Conservation (phyloP, 495 filamentous ascomycete genomes). For the Annulohypoxylon nitens region DNA sequence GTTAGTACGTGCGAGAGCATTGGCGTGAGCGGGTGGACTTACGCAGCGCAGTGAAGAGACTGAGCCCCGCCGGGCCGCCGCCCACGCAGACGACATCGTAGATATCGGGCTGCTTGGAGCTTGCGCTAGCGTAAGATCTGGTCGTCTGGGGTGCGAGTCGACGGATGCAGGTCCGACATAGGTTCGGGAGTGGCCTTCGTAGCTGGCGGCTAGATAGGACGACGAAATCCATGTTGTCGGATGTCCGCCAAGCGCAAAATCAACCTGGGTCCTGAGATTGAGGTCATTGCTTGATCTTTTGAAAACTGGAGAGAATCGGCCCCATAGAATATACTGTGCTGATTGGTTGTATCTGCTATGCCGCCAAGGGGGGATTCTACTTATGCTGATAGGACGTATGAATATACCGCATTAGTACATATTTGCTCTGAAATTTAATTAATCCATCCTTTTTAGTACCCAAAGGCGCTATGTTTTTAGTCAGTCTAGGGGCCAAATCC, state of each 20-base stretch:
- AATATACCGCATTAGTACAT: too few species aligned
- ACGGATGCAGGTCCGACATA: slow-evolving; percentile 63
- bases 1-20: slow-evolving; percentile 34
- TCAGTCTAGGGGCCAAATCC: too few species aligned
- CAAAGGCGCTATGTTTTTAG: too few species aligned
- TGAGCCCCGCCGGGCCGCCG: slow-evolving; percentile 94
- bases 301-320: too few species aligned
- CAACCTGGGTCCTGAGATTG: too few species aligned
- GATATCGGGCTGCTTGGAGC: slow-evolving; percentile 65
- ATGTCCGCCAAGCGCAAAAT: neutral
- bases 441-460: too few species aligned
- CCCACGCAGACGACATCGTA: slow-evolving; percentile 97
- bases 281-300: too few species aligned
- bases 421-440: too few species aligned
- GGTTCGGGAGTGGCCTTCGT: slow-evolving; percentile 23
- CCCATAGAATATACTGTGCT: too few species aligned
- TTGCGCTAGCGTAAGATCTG: slow-evolving; percentile 55
- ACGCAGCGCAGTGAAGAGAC: slow-evolving; percentile 89
- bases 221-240: slow-evolving; percentile 42
- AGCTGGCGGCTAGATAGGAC: slow-evolving; percentile 37
- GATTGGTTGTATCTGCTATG: too few species aligned
- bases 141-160: slow-evolving; percentile 49
- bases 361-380: too few species aligned
- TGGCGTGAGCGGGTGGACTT: slow-evolving; percentile 50
- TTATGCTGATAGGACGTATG: too few species aligned